A percentile compares a stretch with the other conserved stretches of the same genome.
phyloP scores from a whole-genome alignment of 139 green algal genomes.

The Yamagishiella unicocca region DNA sequence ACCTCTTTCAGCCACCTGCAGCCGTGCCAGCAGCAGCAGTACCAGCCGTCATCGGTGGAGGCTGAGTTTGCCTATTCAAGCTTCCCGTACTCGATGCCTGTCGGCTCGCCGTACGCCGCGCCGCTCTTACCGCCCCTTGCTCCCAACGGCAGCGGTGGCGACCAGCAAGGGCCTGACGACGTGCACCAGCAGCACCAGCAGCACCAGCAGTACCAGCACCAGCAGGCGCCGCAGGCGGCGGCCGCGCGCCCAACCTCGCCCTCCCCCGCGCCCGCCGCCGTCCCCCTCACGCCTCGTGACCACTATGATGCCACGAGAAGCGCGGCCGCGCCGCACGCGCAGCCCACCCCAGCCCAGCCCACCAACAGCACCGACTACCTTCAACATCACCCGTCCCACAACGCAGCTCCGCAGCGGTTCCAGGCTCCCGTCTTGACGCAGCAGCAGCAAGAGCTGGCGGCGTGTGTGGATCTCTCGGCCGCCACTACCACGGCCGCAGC shows the following conservation, averaged over 20 bases:
- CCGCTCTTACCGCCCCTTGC: background rate
- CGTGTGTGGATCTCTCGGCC: too few species aligned
- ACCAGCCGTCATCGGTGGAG: background rate
- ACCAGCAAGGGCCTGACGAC: too few species aligned
- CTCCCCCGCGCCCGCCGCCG: background rate
- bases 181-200: background rate
- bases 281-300: background rate
- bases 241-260: background rate
- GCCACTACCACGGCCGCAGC: background rate
- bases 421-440: background rate
- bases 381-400: background rate
- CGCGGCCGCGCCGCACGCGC: background rate
- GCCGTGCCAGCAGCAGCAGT: background rate
- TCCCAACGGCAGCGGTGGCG: too few species aligned
- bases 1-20: background rate
- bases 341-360: background rate
- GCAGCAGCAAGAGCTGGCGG: background rate
- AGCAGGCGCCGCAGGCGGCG: background rate
- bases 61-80: background rate
- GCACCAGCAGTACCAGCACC: background rate
- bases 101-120: background rate
- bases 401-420: background rate
- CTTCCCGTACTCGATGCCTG: background rate
- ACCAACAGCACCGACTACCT: background rate
- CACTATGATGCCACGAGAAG: background rate